These are phyloP conservation scores for Elaphomyces granulatus DNA, from an alignment of 495 filamentous ascomycete species.

Conservation along the genomic window DNA sequence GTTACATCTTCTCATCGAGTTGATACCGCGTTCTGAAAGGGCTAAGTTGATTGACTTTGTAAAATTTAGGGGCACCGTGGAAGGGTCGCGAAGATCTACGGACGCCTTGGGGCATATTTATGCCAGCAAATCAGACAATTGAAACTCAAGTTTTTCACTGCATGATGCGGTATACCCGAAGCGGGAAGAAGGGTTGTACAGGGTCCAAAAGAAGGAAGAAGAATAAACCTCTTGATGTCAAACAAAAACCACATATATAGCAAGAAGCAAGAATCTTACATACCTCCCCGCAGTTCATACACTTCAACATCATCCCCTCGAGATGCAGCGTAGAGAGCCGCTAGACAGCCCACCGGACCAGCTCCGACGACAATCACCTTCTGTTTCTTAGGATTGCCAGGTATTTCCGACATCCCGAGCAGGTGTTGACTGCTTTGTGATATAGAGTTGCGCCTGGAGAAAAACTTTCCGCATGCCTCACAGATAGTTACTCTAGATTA, in stretches of 20 bases:
- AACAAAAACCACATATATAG: not conserved
- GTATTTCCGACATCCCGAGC: no score
- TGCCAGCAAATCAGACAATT: no score
- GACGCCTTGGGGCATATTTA: constrained; percentile 9
- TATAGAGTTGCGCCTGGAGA: no score
- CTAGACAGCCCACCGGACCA: constrained; percentile 82
- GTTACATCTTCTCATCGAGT: constrained; percentile 56
- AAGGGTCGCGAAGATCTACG: constrained; percentile 71
- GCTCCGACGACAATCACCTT: constrained; percentile 80
- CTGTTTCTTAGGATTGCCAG: constrained; percentile 30
- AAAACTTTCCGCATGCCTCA: no score
- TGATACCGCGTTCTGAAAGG: constrained; percentile 87
- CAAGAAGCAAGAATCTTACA: constrained; percentile 16
- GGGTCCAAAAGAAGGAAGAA: no score
- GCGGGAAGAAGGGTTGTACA: no score
- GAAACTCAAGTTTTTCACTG: no score
- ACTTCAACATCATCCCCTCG: constrained; percentile 81
- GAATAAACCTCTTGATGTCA: no score
- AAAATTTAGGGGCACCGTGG: constrained; percentile 82
- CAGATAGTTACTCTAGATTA: no score
- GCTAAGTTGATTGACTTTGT: constrained; percentile 96
- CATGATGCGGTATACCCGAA: no score
- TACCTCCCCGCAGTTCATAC: constrained; percentile 87
- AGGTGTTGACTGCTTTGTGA: no score
- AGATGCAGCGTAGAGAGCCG: constrained; percentile 80